Percentiles rank a stretch among this genome's conserved stretches.
Evolutionary conservation across 2,329 filamentous ascomycete species (phyloP).

Genomic region (Colletotrichum filicis): DNA sequence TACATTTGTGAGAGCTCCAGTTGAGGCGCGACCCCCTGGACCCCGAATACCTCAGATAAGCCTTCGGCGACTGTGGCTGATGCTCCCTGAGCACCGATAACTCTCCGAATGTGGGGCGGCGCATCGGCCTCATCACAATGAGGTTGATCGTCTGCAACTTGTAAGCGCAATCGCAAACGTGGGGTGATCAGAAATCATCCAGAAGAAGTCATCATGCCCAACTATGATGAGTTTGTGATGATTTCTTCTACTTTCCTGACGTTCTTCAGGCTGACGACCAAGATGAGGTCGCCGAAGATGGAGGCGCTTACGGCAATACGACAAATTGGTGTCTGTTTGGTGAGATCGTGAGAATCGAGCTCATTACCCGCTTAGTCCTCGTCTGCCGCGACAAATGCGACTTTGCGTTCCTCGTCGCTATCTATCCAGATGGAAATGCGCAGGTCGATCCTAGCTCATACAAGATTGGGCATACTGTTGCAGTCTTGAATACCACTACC

Average conservation of each 20-base stretch:
- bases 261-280: not conserved
- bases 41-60: not conserved
- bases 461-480: not conserved
- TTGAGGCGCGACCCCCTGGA: not conserved
- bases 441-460: not conserved
- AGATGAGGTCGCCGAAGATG: not conserved
- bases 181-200: not conserved
- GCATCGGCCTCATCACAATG: not conserved
- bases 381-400: not conserved
- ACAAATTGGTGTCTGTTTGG: not conserved
- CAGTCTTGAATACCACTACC: not conserved
- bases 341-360: not conserved
- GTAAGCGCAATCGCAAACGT: not conserved
- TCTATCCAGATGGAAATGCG: not conserved
- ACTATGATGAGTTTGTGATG: not conserved
- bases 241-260: not conserved
- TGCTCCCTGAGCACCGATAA: not conserved
- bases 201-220: not conserved
- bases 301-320: not conserved
- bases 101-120: not conserved
- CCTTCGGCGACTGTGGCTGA: conserved; percentile 1
- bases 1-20: not conserved
- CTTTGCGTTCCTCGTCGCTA: not conserved
- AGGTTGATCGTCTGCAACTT: not conserved
- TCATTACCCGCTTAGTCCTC: not conserved